A percentile compares a stretch with the other conserved stretches of the same genome.
These are phyloP conservation scores for Trichosporon coremiiforme DNA, from an alignment of 1,284 basidiomycete genomes.

Conservation along the genomic window DNA sequence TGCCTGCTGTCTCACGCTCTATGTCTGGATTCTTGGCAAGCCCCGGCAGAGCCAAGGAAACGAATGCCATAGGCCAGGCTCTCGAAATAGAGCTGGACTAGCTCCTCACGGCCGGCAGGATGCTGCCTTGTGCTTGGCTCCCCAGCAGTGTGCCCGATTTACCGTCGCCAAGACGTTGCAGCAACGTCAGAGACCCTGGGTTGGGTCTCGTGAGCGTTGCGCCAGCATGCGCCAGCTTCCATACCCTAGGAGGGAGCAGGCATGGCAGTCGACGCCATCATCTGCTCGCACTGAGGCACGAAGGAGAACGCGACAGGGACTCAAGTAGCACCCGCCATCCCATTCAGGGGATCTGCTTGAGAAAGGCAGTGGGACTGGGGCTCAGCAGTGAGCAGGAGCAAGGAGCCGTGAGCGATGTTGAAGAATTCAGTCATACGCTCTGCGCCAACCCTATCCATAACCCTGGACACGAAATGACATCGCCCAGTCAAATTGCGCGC, in stretches of 20 bases:
- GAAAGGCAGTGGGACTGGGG: neutral
- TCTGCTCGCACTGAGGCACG: neutral
- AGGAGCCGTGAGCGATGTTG: neutral
- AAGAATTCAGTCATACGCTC: neutral
- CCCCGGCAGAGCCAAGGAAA: neutral
- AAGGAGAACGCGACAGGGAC: neutral
- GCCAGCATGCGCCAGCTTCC: too few relatives aligned
- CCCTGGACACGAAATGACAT: neutral
- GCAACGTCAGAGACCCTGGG: neutral
- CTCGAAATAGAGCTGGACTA: neutral
- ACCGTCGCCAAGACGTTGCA: neutral
- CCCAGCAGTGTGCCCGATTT: neutral
- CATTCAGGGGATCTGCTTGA: neutral
- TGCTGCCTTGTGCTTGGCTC: neutral
- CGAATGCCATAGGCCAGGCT: neutral
- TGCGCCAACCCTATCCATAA: neutral
- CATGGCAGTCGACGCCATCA: neutral
- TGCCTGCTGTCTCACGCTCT: neutral
- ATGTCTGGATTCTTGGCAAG: neutral
- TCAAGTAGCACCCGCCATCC: neutral
- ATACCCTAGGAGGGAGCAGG: neutral
- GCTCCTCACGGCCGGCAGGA: neutral
- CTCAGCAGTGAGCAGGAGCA: neutral
- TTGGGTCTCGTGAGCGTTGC: neutral
- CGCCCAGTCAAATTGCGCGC: neutral